Conservation (phyloP, 352 stramenopile genomes). For the Phytophthora cajani region DNA sequence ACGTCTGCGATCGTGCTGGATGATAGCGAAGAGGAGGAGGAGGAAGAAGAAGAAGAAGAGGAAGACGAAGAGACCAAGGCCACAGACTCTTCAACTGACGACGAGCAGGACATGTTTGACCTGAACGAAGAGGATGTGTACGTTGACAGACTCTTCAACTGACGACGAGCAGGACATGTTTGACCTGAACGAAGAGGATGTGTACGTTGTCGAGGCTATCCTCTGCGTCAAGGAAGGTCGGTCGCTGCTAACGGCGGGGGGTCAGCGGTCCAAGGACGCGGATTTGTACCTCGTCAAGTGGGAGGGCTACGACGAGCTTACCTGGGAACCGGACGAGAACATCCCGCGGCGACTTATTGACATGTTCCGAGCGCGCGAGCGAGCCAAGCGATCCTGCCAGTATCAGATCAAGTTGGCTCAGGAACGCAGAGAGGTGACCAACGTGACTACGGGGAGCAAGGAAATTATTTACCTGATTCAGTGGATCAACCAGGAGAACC, state of each 20-base stretch:
- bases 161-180: slow-evolving; percentile 73
- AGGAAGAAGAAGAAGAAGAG: slow-evolving; percentile 27
- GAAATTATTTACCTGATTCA: slow-evolving; percentile 80
- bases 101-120: slow-evolving; percentile 71
- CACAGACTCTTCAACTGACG: slow-evolving; percentile 64
- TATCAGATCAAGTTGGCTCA: slow-evolving; percentile 67
- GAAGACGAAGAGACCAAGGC: slow-evolving; percentile 35
- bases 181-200: slow-evolving; percentile 77
- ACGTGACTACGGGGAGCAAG: slow-evolving; percentile 57
- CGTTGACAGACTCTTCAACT: slow-evolving; percentile 63
- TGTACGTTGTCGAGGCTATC: slow-evolving; percentile 78
- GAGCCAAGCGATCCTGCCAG: slow-evolving; percentile 49
- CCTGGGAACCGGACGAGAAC: slow-evolving; percentile 77
- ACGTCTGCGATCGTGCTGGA: slow-evolving; percentile 63
- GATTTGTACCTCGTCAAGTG: slow-evolving; percentile 84
- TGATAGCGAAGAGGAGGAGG: slow-evolving; percentile 53
- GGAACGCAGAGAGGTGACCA: slow-evolving; percentile 61
- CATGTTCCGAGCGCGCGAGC: slow-evolving; percentile 63
- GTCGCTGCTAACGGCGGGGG: slow-evolving; percentile 39
- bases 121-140: slow-evolving; percentile 81
- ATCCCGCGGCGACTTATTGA: slow-evolving; percentile 69
- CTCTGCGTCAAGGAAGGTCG: slow-evolving; percentile 71
- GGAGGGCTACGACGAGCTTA: slow-evolving; percentile 82
- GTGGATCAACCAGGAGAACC: slow-evolving; percentile 55
- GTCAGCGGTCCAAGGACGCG: slow-evolving; percentile 51